Evolutionary conservation across 2,329 filamentous ascomycete species (phyloP), one percentile per base, ranked within the genome.

Genomic region (Botrytis medusae): DNA sequence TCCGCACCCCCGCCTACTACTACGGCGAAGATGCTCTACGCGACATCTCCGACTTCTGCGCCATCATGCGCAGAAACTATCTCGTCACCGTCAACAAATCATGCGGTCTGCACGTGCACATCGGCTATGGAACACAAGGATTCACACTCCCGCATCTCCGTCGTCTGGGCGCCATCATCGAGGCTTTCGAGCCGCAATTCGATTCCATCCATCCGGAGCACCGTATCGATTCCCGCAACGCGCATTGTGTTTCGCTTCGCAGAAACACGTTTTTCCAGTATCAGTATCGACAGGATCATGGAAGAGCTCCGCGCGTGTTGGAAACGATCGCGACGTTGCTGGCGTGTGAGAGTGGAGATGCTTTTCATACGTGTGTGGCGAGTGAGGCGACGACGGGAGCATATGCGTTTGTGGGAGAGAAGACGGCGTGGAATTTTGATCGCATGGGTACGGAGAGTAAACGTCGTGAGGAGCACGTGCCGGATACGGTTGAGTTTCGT

Each of bases 31-130:
- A 69, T 12, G 67, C 75, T 3, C 46, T 78, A 4, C 9, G 57
- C 4, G 71, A 69, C 18, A n/a, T 77, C 1, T 4, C 61, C 10
- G 44, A 73, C 32, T 75, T 77, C 25, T 76, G 69, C 2, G 48
- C 63, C 22, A 20, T 77, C 18, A 48, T 80, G 20, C 69, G 64
- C 1, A 59, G 54, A 2, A 73, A 60, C 10, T 79, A 78, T 61
- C 63, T 75, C 7, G 25, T 79, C 5, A 63, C 77, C 16, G 72
- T 75, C 25, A 81, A 81, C 62, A 32, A 73, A 0, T 75, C 73
- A 0, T 79, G 76, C 57, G 79, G 79, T 0, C 57, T 82, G 0
- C 80, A 82, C 62, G 77, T 82, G 10, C 81, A 82, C 67, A 71
- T 81, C n/a, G 80, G 81, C 1, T 77, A 80, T 37, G 75, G 75